Conservation (phyloP, 352 stramenopile genomes). For the Phytophthora aleatoria region DNA sequence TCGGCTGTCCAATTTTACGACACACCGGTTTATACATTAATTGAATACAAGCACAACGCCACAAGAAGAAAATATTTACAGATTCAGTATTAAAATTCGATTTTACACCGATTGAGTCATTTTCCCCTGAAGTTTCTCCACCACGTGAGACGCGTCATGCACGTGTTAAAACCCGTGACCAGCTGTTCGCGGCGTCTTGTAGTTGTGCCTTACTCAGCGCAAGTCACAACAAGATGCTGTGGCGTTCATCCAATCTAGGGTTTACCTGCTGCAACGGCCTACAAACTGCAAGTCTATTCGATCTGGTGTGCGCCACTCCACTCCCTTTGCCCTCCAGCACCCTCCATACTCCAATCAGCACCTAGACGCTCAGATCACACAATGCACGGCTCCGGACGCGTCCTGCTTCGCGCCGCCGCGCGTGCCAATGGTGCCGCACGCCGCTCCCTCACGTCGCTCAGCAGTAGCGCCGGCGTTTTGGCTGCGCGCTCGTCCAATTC, state of each 20-base stretch:
- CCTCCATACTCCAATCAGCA: conserved; percentile 24
- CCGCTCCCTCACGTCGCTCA: conserved; percentile 26
- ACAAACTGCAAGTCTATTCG: conserved; percentile 11
- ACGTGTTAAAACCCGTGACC: conserved; percentile 6
- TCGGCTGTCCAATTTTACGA: no score
- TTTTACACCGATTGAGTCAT: no score
- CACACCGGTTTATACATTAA: no score
- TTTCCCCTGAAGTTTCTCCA: conserved; percentile 6
- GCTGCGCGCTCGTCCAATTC: conserved; percentile 16
- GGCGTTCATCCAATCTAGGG: conserved; percentile 21
- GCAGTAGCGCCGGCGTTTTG: conserved; percentile 15
- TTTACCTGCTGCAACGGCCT: conserved; percentile 5
- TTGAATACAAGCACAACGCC: no score
- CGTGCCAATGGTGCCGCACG: conserved; percentile 29
- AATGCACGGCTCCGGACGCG: conserved; percentile 41
- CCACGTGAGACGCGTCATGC: conserved; percentile 23
- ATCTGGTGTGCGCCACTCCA: conserved; percentile 4
- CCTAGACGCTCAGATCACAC: conserved; percentile 5
- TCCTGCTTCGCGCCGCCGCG: conserved; percentile 34
- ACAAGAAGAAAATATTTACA: no score
- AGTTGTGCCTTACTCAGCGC: conserved; percentile 8
- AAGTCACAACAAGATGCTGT: conserved; percentile 12
- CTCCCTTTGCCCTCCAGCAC: not conserved
- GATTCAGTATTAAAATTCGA: no score
- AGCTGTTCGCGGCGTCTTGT: conserved; percentile 13